These are phyloP conservation scores for Botrytis fabae DNA, from an alignment of 2,329 filamentous ascomycete species.

Conservation along the genomic window DNA sequence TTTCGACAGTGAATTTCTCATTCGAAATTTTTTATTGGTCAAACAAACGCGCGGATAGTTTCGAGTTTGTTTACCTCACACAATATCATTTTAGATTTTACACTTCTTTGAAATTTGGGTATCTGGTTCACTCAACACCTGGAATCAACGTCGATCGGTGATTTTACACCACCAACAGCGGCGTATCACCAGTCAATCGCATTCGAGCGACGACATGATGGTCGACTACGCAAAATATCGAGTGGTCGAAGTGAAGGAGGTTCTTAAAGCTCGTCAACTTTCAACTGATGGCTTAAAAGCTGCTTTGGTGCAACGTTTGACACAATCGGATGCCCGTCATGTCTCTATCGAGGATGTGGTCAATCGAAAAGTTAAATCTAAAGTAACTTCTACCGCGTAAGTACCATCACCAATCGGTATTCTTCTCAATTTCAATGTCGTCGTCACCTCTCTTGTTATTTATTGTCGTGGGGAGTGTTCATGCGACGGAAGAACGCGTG, in stretches of 20 bases:
- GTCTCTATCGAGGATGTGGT: neutral
- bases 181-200: neutral
- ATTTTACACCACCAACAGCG: neutral
- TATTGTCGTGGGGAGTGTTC: neutral
- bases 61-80: neutral
- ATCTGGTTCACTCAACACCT: neutral
- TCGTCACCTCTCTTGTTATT: neutral
- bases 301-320: neutral
- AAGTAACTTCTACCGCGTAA: neutral
- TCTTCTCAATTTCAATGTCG: neutral
- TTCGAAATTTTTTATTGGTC: too few species aligned
- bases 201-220: neutral
- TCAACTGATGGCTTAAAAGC: neutral
- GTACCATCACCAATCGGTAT: neutral
- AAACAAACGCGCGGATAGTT: neutral
- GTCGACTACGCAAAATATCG: constrained; percentile 11
- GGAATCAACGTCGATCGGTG: neutral
- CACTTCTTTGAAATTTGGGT: neutral
- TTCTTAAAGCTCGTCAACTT: constrained; percentile 9
- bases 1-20: neutral
- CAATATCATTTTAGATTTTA: too few species aligned
- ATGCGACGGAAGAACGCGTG: neutral
- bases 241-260: constrained; percentile 1
- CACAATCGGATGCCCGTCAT: constrained; percentile 1
- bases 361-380: too few species aligned